Evolutionary conservation across 2,329 filamentous ascomycete species (phyloP).

Genomic region (Saccharata proteae): DNA sequence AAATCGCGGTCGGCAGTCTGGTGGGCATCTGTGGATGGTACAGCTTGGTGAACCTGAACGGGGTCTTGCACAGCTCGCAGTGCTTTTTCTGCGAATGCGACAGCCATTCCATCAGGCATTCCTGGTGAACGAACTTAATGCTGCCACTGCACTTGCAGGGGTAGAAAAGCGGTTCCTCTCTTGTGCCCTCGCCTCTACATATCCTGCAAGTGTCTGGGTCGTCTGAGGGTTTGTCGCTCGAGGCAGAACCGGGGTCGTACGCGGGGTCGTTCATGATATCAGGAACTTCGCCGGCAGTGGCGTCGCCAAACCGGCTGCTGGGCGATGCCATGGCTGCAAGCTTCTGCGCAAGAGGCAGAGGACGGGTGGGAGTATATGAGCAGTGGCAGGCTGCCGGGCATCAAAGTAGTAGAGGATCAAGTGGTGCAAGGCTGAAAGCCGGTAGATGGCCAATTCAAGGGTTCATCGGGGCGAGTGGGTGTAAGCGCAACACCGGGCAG

Average conservation of each 20-base stretch:
- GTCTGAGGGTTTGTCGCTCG: slow-evolving; percentile 21
- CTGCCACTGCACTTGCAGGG: slow-evolving; percentile 98
- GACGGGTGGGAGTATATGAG: background rate
- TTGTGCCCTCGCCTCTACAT: slow-evolving; percentile 77
- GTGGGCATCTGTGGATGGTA: slow-evolving; percentile 91
- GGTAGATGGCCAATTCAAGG: slow-evolving; percentile 2
- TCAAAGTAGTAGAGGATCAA: background rate
- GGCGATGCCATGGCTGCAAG: no score
- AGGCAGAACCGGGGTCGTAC: slow-evolving; percentile 29
- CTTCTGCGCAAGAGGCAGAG: background rate
- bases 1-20: slow-evolving; percentile 67
- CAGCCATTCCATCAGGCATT: slow-evolving; percentile 97
- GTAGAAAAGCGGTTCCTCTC: slow-evolving; percentile 81
- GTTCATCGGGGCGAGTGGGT: slow-evolving; percentile 3
- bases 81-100: slow-evolving; percentile 99
- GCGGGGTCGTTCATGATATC: slow-evolving; percentile 48
- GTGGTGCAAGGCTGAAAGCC: slow-evolving; percentile 3
- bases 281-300: slow-evolving; percentile 1
- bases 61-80: slow-evolving; percentile 97
- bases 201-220: slow-evolving; percentile 88
- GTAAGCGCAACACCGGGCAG: background rate
- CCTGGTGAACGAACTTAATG: slow-evolving; percentile 97
- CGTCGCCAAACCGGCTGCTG: background rate
- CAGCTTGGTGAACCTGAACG: slow-evolving; percentile 95
- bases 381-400: background rate